Conservation (phyloP, 1,284 basidiomycete species). For the Phlebopus sp. region DNA sequence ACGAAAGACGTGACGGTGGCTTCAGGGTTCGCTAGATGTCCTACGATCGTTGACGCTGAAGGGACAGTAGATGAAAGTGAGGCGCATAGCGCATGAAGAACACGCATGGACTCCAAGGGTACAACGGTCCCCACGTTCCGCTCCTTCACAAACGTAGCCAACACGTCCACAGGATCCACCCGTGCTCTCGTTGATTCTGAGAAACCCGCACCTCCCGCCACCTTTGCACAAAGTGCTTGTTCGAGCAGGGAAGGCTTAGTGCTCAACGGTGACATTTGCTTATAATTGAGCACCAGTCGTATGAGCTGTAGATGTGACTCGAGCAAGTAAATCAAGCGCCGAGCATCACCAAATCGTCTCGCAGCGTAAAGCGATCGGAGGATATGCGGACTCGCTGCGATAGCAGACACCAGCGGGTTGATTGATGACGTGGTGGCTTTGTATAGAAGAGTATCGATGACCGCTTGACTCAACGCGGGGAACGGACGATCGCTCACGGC, state of each 20-base stretch:
- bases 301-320: slow-evolving; percentile 63
- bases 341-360: slow-evolving; percentile 66
- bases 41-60: slow-evolving; percentile 65
- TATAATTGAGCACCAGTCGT: slow-evolving; percentile 60
- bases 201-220: slow-evolving; percentile 47
- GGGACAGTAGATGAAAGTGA: slow-evolving; percentile 61
- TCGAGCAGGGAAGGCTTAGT: slow-evolving; percentile 65
- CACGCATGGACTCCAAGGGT: slow-evolving; percentile 60
- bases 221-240: slow-evolving; percentile 65
- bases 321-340: slow-evolving; percentile 65
- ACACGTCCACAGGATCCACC: slow-evolving; percentile 67
- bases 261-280: slow-evolving; percentile 42
- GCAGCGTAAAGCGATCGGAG: slow-evolving; percentile 58
- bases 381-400: slow-evolving; percentile 60
- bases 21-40: slow-evolving; percentile 71
- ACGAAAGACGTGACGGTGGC: slow-evolving; percentile 60
- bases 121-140: slow-evolving; percentile 56
- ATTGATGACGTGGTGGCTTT: slow-evolving; percentile 74
- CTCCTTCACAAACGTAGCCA: slow-evolving; percentile 63
- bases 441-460: slow-evolving; percentile 65
- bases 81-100: slow-evolving; percentile 65
- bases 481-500: slow-evolving; percentile 53
- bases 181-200: slow-evolving; percentile 46
- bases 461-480: slow-evolving; percentile 53
- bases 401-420: slow-evolving; percentile 67